phyloP scores from a whole-genome alignment of 108 stramenopile genomes.

The Schizochytrium sp. region DNA sequence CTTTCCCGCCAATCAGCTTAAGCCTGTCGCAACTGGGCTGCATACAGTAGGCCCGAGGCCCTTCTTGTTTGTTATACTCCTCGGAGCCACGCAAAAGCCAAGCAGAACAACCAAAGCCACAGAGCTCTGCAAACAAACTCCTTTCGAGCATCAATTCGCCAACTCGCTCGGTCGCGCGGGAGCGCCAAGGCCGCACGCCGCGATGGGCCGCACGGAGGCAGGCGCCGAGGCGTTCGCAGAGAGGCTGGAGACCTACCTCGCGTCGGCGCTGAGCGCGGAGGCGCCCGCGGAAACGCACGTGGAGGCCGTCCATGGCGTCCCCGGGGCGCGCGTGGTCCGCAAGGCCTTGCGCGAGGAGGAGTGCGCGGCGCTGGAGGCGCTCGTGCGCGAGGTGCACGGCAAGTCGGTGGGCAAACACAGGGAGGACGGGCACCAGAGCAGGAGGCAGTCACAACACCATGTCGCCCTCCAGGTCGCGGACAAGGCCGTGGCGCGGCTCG shows the following conservation, averaged over 20 bases:
- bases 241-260: background rate
- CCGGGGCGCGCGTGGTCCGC: background rate
- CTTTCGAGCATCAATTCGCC: too few species aligned
- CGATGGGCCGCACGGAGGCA: background rate
- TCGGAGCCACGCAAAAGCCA: too few species aligned
- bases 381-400: background rate
- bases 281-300: background rate
- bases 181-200: background rate
- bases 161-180: too few species aligned
- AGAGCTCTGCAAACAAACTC: too few species aligned
- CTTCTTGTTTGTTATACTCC: too few species aligned
- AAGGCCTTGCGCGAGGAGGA: background rate
- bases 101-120: too few species aligned
- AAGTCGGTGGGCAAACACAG: background rate
- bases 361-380: background rate
- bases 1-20: too few species aligned
- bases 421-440: background rate
- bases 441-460: background rate
- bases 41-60: too few species aligned
- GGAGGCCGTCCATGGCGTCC: background rate
- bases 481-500: background rate
- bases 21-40: too few species aligned
- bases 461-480: background rate
- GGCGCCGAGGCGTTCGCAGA: background rate
- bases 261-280: background rate